These are phyloP conservation scores for Alopecurus myosuroides DNA, from an alignment of 176 grass and related monocot genomes.

Conservation along the genomic window DNA sequence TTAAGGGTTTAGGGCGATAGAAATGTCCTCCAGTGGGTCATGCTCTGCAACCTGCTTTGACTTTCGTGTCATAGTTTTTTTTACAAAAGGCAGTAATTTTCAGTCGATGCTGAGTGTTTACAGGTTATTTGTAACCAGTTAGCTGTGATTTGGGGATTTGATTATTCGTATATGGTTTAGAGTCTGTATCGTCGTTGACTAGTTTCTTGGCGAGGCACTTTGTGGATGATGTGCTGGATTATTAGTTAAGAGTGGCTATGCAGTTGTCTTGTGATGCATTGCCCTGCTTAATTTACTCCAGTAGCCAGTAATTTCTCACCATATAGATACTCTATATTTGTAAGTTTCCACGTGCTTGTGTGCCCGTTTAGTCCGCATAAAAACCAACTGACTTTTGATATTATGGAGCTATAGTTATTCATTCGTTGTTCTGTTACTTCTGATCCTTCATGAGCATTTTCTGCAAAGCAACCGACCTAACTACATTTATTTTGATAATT, in stretches of 20 bases:
- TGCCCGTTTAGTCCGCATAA: background rate
- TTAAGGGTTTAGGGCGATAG: slow-evolving; percentile 10
- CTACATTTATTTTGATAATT: slow-evolving; percentile 18
- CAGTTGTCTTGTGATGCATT: background rate
- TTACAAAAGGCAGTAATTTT: background rate
- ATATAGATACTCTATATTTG: background rate
- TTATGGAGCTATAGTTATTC: background rate
- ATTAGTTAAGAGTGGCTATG: background rate
- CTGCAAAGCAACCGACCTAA: background rate
- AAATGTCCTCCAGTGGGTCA: background rate
- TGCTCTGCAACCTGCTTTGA: background rate
- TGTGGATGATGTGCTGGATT: background rate
- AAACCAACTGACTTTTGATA: background rate
- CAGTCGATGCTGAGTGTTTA: background rate
- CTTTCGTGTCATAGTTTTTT: background rate
- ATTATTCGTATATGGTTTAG: background rate
- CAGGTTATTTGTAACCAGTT: background rate
- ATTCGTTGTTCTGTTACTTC: background rate
- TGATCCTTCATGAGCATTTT: background rate
- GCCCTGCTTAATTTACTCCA: background rate
- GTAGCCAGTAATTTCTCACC: background rate
- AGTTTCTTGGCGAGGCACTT: background rate
- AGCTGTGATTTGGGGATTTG: background rate
- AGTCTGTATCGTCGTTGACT: background rate
- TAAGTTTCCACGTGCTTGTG: background rate